Conservation (phyloP, 2,329 filamentous ascomycete genomes). For the Fusarium brevicatenulatum region DNA sequence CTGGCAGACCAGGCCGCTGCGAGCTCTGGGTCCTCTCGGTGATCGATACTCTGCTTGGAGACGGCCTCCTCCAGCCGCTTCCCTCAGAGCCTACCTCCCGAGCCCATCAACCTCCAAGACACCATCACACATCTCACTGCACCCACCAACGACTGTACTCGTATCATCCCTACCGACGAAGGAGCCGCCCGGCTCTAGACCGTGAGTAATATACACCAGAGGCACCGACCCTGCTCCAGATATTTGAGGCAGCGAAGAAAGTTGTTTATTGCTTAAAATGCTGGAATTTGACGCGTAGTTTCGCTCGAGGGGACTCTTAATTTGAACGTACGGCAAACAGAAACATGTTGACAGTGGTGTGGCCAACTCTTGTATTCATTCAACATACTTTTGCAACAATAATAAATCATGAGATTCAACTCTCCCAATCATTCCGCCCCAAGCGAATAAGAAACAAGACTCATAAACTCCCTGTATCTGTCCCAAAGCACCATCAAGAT, state of each 20-base stretch:
- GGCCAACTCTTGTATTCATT: conserved; percentile 23
- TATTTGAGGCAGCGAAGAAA: background rate
- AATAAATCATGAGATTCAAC: background rate
- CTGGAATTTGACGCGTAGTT: background rate
- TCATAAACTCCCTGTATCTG: conserved; percentile 19
- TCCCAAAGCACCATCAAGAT: background rate
- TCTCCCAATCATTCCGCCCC: background rate
- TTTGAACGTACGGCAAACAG: too few species aligned
- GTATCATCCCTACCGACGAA: conserved; percentile 37
- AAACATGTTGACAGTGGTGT: background rate
- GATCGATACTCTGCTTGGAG: conserved; percentile 15
- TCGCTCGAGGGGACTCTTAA: background rate
- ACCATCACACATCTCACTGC: conserved; percentile 37
- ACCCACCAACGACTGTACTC: conserved; percentile 37
- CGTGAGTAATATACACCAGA: background rate
- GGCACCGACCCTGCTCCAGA: background rate
- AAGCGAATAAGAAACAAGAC: background rate
- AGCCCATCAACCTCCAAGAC: conserved; percentile 24
- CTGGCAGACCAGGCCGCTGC: conserved; percentile 1
- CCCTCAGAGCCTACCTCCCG: background rate
- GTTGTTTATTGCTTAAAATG: background rate
- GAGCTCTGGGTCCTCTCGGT: conserved; percentile 23
- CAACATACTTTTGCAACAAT: conserved; percentile 28
- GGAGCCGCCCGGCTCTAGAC: conserved; percentile 4
- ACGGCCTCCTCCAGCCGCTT: conserved; percentile 29